Evolutionary conservation across 2,329 filamentous ascomycete species (phyloP).

Genomic region (Colletotrichum graminicola): DNA sequence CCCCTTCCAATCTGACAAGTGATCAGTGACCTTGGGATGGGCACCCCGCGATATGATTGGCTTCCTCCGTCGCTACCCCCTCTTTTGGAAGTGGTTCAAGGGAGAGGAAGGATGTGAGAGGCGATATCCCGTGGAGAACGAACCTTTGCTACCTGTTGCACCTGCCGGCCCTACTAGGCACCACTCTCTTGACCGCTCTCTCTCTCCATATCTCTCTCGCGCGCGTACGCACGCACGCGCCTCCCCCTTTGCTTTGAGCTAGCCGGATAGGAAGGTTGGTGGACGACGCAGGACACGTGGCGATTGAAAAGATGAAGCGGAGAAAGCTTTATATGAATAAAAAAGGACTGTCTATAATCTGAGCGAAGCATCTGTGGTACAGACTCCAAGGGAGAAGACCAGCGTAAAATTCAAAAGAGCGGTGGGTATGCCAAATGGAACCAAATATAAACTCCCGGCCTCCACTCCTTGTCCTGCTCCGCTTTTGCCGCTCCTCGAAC

Average conservation of each 20-base stretch:
- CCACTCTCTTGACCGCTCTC: neutral
- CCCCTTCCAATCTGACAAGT: neutral
- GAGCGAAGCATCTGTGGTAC: conserved; percentile 20
- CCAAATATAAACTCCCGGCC: conserved; percentile 18
- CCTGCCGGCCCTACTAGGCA: neutral
- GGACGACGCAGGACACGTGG: neutral
- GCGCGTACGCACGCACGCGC: neutral
- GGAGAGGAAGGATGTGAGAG: neutral
- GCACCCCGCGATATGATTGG: neutral
- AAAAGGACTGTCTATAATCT: conserved; percentile 25
- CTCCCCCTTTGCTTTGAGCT: neutral
- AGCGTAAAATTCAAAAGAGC: conserved; percentile 6
- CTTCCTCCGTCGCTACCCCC: neutral
- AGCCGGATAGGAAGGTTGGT: neutral
- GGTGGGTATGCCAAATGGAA: conserved; percentile 26
- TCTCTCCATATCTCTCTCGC: neutral
- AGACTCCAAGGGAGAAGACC: conserved; percentile 1
- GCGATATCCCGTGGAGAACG: neutral
- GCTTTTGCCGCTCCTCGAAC: neutral
- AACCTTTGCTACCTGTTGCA: neutral
- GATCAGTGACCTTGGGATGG: neutral
- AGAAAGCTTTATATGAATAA: neutral
- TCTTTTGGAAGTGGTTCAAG: neutral
- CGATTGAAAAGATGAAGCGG: neutral
- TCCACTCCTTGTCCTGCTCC: neutral